Evolutionary conservation across 2,329 filamentous ascomycete genomes (phyloP), one percentile per base, ranked within the genome.

Genomic region (Colletotrichum falcatum): DNA sequence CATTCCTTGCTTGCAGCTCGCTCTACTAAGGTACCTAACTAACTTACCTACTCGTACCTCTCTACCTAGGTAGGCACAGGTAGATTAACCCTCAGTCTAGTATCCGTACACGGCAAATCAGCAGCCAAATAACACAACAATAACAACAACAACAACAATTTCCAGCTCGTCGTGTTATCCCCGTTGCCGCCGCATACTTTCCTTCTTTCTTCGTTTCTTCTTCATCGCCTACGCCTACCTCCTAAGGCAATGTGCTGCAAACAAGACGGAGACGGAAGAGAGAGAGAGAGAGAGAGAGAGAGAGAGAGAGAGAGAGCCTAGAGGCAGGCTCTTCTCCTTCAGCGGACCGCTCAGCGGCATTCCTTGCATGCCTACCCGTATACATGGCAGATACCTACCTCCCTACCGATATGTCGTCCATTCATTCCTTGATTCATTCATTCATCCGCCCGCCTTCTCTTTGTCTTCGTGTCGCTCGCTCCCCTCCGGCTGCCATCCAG

Each of bases 291-390:
- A 33, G 39, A 18, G 37, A 44, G 16, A 20, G 18, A 8, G 5
- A 20, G 6, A 44, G 39, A 20, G 3, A 20, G 42, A 44, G 18
- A 9, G 42, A 44, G 8, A 44, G 20, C n/a, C n/a, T n/a, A 54
- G 11, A 54, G 30, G 20, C 51, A n/a, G n/a, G n/a, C n/a, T n/a
- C 30, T 12, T 33, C n/a, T 55, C 12, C 30, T 55, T 11, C 49
- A 61, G 60, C 54, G 39, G 46, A 65, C 61, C 46, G 66, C 51
- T 51, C 42, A 44, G 42, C 42, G 18, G 35, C 35, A 30, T 55
- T 18, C 49, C 30, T 30, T 39, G 14, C 28, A 37, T 7, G 39
- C 11, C 33, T 12, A 37, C 14, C 35, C 4, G 14, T 37, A 37
- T 11, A 14, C 11, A 42, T 42, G 35, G 35, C 14, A 37, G 35